A percentile compares a stretch with the other conserved stretches of the same genome.
Conservation (phyloP, 768 basidiomycete genomes). For the Boletus pseudo-olivaceus region DNA sequence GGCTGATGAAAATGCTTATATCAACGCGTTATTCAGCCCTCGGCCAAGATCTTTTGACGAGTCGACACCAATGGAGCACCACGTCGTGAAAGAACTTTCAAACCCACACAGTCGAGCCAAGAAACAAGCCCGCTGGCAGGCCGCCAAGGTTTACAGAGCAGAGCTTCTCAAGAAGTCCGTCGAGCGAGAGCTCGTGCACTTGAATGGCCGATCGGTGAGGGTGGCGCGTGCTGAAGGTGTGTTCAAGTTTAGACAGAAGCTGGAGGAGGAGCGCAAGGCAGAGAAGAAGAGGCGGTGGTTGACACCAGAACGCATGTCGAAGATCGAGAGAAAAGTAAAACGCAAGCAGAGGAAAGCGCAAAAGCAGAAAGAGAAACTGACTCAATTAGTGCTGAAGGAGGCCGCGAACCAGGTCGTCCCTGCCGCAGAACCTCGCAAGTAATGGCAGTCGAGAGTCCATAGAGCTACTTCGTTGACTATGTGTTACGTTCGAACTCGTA, state of each 20-base stretch:
- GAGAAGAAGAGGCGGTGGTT: conserved; percentile 57
- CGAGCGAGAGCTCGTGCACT: conserved; percentile 48
- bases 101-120: conserved; percentile 83
- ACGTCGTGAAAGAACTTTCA: conserved; percentile 65
- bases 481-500: too few relatives aligned
- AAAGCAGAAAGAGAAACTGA: conserved; percentile 53
- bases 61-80: conserved; percentile 59
- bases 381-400: conserved; percentile 47
- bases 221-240: conserved; percentile 72
- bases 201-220: conserved; percentile 56
- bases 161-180: conserved; percentile 52
- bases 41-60: conserved; percentile 44
- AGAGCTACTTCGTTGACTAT: neutral
- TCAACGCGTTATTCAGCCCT: conserved; percentile 48
- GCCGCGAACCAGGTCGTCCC: conserved; percentile 63
- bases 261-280: conserved; percentile 56
- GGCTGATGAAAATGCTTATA: conserved; percentile 54
- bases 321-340: conserved; percentile 32
- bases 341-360: conserved; percentile 42
- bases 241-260: conserved; percentile 64
- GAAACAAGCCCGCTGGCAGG: conserved; percentile 75
- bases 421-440: conserved; percentile 10
- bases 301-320: conserved; percentile 37
- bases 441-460: neutral
- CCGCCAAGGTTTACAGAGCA: conserved; percentile 44